Conservation (phyloP, 108 stramenopile species). For the Discostella pseudostelligera region DNA sequence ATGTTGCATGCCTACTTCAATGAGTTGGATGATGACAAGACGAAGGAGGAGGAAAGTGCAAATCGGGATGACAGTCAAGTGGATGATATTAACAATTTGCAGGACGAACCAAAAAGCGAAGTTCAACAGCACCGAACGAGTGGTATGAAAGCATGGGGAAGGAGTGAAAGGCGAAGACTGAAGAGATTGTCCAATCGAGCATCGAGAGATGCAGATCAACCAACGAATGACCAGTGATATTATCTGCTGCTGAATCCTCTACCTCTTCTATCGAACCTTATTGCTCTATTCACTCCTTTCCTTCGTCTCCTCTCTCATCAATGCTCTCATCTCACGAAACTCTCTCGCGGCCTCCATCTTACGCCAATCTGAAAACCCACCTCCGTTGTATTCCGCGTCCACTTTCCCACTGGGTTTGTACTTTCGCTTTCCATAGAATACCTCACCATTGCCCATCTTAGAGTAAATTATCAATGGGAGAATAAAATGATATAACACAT, state of each 20-base stretch:
- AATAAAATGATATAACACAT: neutral
- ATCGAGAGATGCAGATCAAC: neutral
- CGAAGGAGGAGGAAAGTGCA: neutral
- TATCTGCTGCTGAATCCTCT: neutral
- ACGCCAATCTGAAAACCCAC: conserved; percentile 64
- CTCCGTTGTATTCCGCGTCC: conserved; percentile 75
- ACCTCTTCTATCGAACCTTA: conserved; percentile 1
- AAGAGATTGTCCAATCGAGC: neutral
- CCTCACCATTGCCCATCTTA: conserved; percentile 51
- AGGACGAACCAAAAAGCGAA: neutral
- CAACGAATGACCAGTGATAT: neutral
- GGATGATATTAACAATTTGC: neutral
- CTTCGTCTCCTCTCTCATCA: conserved; percentile 43
- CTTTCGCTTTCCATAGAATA: conserved; percentile 74
- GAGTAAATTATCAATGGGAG: neutral
- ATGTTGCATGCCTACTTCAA: conserved; percentile 84
- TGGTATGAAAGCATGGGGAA: conserved; percentile 30
- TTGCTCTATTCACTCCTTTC: conserved; percentile 15
- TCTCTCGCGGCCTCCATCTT: conserved; percentile 73
- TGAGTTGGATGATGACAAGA: conserved; percentile 43
- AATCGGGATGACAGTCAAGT: neutral
- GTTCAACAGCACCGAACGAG: neutral
- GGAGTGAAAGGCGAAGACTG: conserved; percentile 21
- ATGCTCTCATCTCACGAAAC: conserved; percentile 60
- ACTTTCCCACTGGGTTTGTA: conserved; percentile 73